phyloP scores from a whole-genome alignment of 495 filamentous ascomycete genomes.

The Daldinia caldariorum region DNA sequence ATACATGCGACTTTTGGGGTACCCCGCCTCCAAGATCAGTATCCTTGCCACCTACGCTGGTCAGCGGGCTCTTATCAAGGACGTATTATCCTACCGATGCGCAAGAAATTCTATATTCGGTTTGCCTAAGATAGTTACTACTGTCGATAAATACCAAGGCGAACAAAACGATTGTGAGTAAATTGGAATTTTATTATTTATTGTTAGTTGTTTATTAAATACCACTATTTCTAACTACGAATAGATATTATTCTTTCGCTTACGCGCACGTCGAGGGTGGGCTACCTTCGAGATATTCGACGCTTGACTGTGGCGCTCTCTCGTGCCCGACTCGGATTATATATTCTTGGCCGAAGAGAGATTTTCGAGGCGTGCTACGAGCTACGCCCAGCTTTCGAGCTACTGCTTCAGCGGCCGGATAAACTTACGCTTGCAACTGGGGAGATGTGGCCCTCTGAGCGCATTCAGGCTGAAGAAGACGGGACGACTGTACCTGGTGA shows the following conservation, averaged over 20 bases:
- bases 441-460: slow-evolving; percentile 82
- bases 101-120: slow-evolving; percentile 86
- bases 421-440: slow-evolving; percentile 82
- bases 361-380: slow-evolving; percentile 92
- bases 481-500: slow-evolving; percentile 60
- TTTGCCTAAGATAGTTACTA: slow-evolving; percentile 87
- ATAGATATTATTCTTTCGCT: slow-evolving; percentile 92
- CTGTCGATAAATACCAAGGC: slow-evolving; percentile 98
- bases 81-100: slow-evolving; percentile 89
- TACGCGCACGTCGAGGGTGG: slow-evolving; percentile 86
- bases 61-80: slow-evolving; percentile 88
- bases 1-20: slow-evolving; percentile 97
- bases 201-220: not conserved
- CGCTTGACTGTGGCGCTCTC: slow-evolving; percentile 97
- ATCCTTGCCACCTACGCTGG: slow-evolving; percentile 95
- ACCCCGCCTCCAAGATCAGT: slow-evolving; percentile 89
- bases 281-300: slow-evolving; percentile 92
- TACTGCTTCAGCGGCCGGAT: slow-evolving; percentile 74
- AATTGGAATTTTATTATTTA: not conserved
- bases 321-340: slow-evolving; percentile 88
- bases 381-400: slow-evolving; percentile 83
- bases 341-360: slow-evolving; percentile 88
- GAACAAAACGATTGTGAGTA: slow-evolving; percentile 98
- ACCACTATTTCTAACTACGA: slow-evolving; percentile 43
- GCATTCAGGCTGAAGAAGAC: slow-evolving; percentile 66